These are phyloP conservation scores for Populus nigra DNA, from an alignment of 345 rosid species.

Conservation along the genomic window DNA sequence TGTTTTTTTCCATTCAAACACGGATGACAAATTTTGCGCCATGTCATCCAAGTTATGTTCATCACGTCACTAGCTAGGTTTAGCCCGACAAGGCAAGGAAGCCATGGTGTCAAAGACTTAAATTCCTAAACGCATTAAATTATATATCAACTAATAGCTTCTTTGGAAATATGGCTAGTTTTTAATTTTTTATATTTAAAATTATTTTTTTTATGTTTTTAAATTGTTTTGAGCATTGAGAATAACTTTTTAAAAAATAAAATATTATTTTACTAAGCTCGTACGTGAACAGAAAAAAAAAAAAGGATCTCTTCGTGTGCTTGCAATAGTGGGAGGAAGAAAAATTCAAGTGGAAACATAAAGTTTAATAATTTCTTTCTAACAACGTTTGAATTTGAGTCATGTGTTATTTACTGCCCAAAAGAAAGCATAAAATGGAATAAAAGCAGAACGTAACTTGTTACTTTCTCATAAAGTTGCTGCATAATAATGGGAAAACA, in stretches of 20 bases:
- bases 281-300: no score
- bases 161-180: no score
- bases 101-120: background rate
- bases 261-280: no score
- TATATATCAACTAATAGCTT: no score
- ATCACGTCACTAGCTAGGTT: background rate
- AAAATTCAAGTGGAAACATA: no score
- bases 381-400: background rate
- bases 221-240: no score
- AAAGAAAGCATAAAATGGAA: background rate
- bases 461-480: background rate
- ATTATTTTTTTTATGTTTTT: no score
- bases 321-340: background rate
- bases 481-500: slow-evolving; percentile 9
- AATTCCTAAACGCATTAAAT: background rate
- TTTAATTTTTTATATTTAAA: no score
- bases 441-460: slow-evolving; percentile 5
- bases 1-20: background rate
- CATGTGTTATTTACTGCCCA: background rate
- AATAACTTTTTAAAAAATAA: no score
- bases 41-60: background rate
- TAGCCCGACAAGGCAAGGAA: background rate
- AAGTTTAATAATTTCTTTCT: no score
- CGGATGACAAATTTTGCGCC: background rate
- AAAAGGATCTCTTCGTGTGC: background rate